Base-by-base conservation (phyloP, 2,329 filamentous ascomycete species). In the Sporothrix inflata region DNA sequence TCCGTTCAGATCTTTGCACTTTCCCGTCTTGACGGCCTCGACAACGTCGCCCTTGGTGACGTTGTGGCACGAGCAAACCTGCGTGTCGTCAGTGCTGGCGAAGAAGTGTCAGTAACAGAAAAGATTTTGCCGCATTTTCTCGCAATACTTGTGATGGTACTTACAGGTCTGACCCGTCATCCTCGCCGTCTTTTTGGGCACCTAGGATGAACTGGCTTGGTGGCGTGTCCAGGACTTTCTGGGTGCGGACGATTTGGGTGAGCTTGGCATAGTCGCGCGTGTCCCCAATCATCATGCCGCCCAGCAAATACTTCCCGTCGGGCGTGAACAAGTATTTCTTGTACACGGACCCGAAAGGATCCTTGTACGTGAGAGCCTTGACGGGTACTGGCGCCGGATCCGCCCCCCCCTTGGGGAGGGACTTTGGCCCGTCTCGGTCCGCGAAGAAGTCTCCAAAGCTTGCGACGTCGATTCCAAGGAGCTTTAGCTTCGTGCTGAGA, bases 241-340 rank as follows among this genome's bases (percentile, higher is more conserved):
- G 92, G 75, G 88, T 90, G 83, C 94, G 97, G 71, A 96, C 93
- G 85, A 97, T 90, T 1, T 93, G 92, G 0, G 97, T 92, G 27
- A 97, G 83, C 80, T 95, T 97, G 82, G 97, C 88, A 78, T 97
- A 97, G 82, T 97, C 94, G 74, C 88, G 91, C 0, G 93, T 97
- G 78, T 97, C 94, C 51, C 94, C 94, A 74, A 97, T 96, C 93
- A 97, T 97, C 93, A 97, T 97, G 4, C 94, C 94, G n/a, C 94
- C 94, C 0, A 97, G 88, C 0, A 97, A 84, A 77, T 95, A 95
- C 79, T 97, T 97, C 34, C 94, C 94, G 78, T 97, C 94, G 78
- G 90, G 84, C 0, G 94, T 97, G 78, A 97, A 97, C 12, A 97
- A 83, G 80, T 96, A 97, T 79, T 97, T 97, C 81, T 97, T 97